A percentile compares a stretch with the other conserved stretches of the same genome.
These are phyloP conservation scores for Trichoderma hamatum DNA, from an alignment of 2,329 filamentous ascomycete species.

Conservation along the genomic window DNA sequence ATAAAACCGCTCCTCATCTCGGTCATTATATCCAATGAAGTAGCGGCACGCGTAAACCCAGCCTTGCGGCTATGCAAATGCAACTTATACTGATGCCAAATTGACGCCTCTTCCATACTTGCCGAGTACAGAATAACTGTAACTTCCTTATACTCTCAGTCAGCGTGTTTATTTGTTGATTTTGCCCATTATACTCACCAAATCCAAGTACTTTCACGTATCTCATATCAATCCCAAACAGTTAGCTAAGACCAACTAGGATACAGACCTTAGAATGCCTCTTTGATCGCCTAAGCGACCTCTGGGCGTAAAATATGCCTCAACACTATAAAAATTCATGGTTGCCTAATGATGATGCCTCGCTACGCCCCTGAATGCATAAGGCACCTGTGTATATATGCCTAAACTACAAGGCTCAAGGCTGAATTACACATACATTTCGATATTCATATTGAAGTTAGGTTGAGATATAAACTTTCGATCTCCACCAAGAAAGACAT, in stretches of 20 bases:
- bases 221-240: not conserved
- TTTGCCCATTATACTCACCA: not conserved
- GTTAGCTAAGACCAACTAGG: not conserved
- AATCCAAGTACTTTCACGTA: not conserved
- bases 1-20: not conserved
- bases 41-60: not conserved
- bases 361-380: not conserved
- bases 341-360: not conserved
- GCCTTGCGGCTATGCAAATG: not conserved
- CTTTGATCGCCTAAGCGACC: not conserved
- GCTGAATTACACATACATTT: not conserved
- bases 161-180: not conserved
- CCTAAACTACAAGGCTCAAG: not conserved
- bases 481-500: not conserved
- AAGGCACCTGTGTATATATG: not conserved
- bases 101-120: not conserved
- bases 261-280: not conserved
- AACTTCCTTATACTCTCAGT: not conserved
- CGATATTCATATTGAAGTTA: no score
- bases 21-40: not conserved
- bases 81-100: no score
- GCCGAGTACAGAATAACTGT: no score
- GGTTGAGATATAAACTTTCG: no score
- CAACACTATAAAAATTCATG: not conserved
- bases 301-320: not conserved